Evolutionary conservation across 805 yeast genomes (phyloP).

Genomic region (Wickerhamomyces rabaulensis): DNA sequence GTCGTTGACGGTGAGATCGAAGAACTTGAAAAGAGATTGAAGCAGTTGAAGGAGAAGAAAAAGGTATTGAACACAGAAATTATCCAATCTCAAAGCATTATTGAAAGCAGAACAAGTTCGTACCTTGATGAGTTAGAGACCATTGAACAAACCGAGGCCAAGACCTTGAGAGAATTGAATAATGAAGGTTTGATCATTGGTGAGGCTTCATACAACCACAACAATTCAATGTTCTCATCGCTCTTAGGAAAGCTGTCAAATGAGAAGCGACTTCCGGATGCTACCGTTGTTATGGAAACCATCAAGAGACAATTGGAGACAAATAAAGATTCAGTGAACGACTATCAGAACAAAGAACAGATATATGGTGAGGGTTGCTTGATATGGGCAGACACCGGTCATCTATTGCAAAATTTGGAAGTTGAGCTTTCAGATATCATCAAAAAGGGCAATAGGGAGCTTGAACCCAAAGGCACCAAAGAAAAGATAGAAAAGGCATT

Average conservation of each 20-base stretch:
- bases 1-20: slow-evolving; percentile 33
- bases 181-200: slow-evolving; percentile 1
- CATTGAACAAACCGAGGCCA: slow-evolving; percentile 33
- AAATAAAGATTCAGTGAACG: slow-evolving; percentile 10
- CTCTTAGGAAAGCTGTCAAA: background rate
- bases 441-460: slow-evolving; percentile 4
- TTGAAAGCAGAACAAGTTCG: slow-evolving; percentile 42
- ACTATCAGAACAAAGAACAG: slow-evolving; percentile 7
- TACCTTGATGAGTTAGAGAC: slow-evolving; percentile 35
- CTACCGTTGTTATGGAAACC: slow-evolving; percentile 14
- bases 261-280: background rate
- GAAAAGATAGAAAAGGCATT: slow-evolving; percentile 6
- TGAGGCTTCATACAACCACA: background rate
- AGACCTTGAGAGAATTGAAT: slow-evolving; percentile 11
- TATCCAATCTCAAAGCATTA: slow-evolving; percentile 38
- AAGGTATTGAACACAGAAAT: slow-evolving; percentile 32
- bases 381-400: slow-evolving; percentile 18
- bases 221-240: background rate
- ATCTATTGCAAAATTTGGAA: slow-evolving; percentile 16
- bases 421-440: slow-evolving; percentile 13
- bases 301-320: slow-evolving; percentile 18
- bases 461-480: slow-evolving; percentile 5
- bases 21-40: slow-evolving; percentile 29
- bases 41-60: slow-evolving; percentile 29
- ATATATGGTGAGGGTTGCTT: slow-evolving; percentile 14